Evolutionary conservation across 441 rosid genomes (phyloP).

Genomic region (Brassica hybrid): DNA sequence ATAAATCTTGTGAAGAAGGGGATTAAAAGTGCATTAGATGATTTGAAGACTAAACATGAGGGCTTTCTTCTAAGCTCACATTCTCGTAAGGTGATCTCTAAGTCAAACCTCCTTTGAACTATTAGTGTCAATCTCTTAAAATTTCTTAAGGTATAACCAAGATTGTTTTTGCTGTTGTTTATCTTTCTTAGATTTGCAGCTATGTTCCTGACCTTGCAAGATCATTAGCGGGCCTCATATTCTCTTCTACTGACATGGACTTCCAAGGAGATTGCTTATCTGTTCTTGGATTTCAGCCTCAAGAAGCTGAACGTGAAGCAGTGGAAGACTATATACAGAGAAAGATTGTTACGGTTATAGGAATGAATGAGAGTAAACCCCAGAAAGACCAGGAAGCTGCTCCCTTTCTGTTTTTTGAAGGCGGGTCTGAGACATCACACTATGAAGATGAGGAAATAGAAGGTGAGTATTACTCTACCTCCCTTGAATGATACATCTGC

Average conservation of each 20-base stretch:
- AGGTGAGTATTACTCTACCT: constrained; percentile 48
- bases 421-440: constrained; percentile 42
- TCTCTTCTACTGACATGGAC: constrained; percentile 64
- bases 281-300: constrained; percentile 66
- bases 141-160: not conserved
- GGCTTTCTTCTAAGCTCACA: constrained; percentile 76
- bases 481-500: constrained; percentile 42
- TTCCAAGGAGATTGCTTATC: constrained; percentile 81
- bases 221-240: constrained; percentile 74
- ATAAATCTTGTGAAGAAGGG: constrained; percentile 57
- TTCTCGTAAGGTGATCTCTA: constrained; percentile 64
- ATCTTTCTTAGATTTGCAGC: constrained; percentile 61
- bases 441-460: constrained; percentile 54
- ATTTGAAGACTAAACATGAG: constrained; percentile 74
- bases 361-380: constrained; percentile 66
- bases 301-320: constrained; percentile 43
- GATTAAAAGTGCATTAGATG: constrained; percentile 70
- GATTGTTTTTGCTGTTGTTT: not conserved
- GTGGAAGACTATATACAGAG: constrained; percentile 67
- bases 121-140: constrained; percentile 6
- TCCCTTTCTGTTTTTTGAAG: constrained; percentile 65
- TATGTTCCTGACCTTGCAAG: constrained; percentile 92
- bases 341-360: constrained; percentile 72
- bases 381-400: constrained; percentile 54
- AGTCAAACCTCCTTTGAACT: not conserved